Evolutionary conservation across 2,329 filamentous ascomycete genomes (phyloP).

Genomic region (Graphilbum ipis-grandicollis): DNA sequence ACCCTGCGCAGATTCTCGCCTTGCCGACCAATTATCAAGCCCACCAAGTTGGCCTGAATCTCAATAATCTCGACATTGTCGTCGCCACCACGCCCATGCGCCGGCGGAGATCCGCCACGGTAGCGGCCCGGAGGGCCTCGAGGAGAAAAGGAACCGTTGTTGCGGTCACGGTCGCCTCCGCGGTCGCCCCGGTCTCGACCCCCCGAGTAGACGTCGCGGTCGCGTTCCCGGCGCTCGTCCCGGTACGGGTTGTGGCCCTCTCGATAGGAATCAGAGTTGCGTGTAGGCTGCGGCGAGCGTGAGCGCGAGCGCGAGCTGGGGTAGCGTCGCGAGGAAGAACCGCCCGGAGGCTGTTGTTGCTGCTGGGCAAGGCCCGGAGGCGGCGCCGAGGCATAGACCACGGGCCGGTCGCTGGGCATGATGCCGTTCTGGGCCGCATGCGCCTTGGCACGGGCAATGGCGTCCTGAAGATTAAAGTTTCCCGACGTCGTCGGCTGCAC

Average conservation of each 20-base stretch:
- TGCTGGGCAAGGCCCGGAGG: neutral
- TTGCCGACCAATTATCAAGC: constrained; percentile 77
- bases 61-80: constrained; percentile 68
- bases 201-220: too few relatives aligned
- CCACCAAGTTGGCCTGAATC: constrained; percentile 74
- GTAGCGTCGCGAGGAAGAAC: constrained; percentile 43
- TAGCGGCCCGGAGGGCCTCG: constrained; percentile 26
- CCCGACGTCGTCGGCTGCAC: constrained; percentile 68
- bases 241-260: constrained; percentile 36
- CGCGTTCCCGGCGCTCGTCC: constrained; percentile 34
- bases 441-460: constrained; percentile 68
- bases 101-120: constrained; percentile 2
- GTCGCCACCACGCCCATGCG: constrained; percentile 17
- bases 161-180: constrained; percentile 22
- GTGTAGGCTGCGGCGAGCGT: constrained; percentile 34
- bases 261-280: constrained; percentile 41
- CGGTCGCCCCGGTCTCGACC: constrained; percentile 17
- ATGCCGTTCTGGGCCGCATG: constrained; percentile 68
- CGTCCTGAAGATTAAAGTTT: constrained; percentile 68
- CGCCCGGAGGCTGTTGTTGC: neutral
- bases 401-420: constrained; percentile 40
- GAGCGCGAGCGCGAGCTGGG: constrained; percentile 57
- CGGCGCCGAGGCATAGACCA: constrained; percentile 24
- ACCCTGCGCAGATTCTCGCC: constrained; percentile 79
- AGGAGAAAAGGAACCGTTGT: constrained; percentile 37